Percentiles rank a stretch among this genome's conserved stretches.
Conservation (phyloP, 2,329 filamentous ascomycete species). For the Hypoxylon sp. region DNA sequence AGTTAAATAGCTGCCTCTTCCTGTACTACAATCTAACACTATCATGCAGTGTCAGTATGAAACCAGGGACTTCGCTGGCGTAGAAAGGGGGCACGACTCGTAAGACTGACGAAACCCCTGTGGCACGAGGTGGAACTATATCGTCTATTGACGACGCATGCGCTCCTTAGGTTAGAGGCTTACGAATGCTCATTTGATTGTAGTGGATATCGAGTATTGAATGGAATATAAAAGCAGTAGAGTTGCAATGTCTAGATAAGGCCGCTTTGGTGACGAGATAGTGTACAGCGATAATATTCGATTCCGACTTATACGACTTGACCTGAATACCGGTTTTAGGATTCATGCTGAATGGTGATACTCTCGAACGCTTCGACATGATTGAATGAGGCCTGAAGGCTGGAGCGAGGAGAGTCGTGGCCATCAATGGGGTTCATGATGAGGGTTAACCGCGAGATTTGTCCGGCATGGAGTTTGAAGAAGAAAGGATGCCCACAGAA, state of each 20-base stretch:
- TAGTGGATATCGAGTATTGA: not conserved
- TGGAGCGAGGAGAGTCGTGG: not conserved
- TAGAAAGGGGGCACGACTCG: constrained; percentile 25
- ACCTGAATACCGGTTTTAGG: not conserved
- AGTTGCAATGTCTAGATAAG: not conserved
- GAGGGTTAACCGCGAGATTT: not conserved
- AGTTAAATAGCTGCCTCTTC: too few relatives aligned
- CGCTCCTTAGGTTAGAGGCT: not conserved
- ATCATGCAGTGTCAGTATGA: not conserved
- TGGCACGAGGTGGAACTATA: constrained; percentile 37
- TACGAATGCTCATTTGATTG: constrained; percentile 3
- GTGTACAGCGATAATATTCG: not conserved
- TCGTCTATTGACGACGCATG: not conserved
- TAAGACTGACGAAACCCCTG: constrained; percentile 19
- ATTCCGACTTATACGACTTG: not conserved
- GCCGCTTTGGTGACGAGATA: not conserved
- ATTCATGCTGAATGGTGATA: not conserved
- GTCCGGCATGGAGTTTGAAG: not conserved
- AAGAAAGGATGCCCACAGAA: not conserved
- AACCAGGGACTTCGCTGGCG: constrained; percentile 8
- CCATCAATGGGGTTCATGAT: not conserved
- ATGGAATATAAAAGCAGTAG: constrained; percentile 10
- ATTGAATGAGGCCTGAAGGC: not conserved
- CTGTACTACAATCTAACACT: too few relatives aligned
- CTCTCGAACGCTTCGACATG: not conserved